Evolutionary conservation across 371 early-diverging fungal genomes (phyloP).

Genomic region (Lichtheimia ramosa): DNA sequence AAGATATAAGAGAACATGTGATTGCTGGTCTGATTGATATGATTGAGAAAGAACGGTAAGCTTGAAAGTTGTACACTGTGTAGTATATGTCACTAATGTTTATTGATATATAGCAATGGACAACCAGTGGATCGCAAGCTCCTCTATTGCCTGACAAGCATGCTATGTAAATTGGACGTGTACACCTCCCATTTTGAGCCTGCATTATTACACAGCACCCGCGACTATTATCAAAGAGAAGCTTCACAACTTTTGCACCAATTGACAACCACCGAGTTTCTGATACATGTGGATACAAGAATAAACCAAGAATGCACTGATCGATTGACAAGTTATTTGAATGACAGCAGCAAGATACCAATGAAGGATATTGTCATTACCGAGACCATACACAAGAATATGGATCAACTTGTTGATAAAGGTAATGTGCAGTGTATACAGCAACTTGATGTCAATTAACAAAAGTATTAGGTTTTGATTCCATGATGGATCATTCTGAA

Average conservation of each 20-base stretch:
- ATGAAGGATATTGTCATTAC: slow-evolving; percentile 60
- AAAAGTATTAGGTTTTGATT: slow-evolving; percentile 63
- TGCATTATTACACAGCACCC: slow-evolving; percentile 62
- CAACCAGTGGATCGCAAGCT: slow-evolving; percentile 53
- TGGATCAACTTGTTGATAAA: slow-evolving; percentile 61
- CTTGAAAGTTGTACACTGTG: background rate
- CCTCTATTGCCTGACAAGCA: slow-evolving; percentile 67
- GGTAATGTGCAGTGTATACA: slow-evolving; percentile 27
- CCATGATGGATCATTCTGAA: slow-evolving; percentile 61
- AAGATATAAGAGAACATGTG: slow-evolving; percentile 44
- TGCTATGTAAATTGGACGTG: slow-evolving; percentile 77
- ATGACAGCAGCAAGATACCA: slow-evolving; percentile 62
- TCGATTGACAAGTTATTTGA: slow-evolving; percentile 64
- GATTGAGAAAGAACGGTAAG: slow-evolving; percentile 56
- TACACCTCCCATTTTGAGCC: slow-evolving; percentile 72
- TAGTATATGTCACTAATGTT: background rate
- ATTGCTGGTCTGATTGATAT: slow-evolving; percentile 32
- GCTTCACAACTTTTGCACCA: slow-evolving; percentile 48
- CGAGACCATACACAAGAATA: slow-evolving; percentile 64
- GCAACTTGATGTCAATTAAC: background rate
- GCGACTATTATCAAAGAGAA: slow-evolving; percentile 68
- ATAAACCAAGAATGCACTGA: slow-evolving; percentile 64
- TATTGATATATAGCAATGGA: slow-evolving; percentile 45
- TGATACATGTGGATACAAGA: slow-evolving; percentile 65
- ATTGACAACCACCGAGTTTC: slow-evolving; percentile 58